Percentiles rank a stretch among this genome's conserved stretches.
Evolutionary conservation across 2,329 filamentous ascomycete genomes (phyloP).

Genomic region (Fusarium tuaranense): DNA sequence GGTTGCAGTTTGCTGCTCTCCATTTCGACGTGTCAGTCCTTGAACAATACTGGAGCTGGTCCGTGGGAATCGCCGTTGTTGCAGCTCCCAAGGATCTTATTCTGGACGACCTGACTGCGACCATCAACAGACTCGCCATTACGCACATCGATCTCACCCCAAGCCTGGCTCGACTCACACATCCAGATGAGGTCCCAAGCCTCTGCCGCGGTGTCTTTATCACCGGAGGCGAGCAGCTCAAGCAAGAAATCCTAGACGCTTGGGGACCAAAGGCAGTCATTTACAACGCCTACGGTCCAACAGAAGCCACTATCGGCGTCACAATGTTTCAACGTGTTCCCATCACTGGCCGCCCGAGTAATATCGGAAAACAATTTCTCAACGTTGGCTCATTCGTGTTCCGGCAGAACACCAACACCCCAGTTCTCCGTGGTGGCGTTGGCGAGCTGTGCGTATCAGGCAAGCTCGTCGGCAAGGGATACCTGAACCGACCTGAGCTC

Average conservation of each 20-base stretch:
- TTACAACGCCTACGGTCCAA: slow-evolving; percentile 93
- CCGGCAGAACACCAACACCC: slow-evolving; percentile 73
- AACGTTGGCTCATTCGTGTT: slow-evolving; percentile 90
- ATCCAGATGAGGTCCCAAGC: slow-evolving; percentile 83
- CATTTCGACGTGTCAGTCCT: slow-evolving; percentile 95
- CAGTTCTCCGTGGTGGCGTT: slow-evolving; percentile 81
- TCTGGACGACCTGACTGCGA: slow-evolving; percentile 81
- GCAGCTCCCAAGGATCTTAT: slow-evolving; percentile 86
- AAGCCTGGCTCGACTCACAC: slow-evolving; percentile 82
- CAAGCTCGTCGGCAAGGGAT: slow-evolving; percentile 88
- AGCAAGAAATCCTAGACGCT: slow-evolving; percentile 86
- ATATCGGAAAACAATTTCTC: slow-evolving; percentile 87
- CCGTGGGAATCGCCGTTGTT: slow-evolving; percentile 85
- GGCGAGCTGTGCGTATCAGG: slow-evolving; percentile 93
- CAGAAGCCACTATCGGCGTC: slow-evolving; percentile 91
- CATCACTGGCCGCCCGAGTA: slow-evolving; percentile 81
- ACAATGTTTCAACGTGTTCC: slow-evolving; percentile 91
- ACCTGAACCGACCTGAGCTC: slow-evolving; percentile 83
- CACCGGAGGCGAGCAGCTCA: slow-evolving; percentile 88
- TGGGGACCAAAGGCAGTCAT: slow-evolving; percentile 87
- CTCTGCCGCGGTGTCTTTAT: slow-evolving; percentile 90
- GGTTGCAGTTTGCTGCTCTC: slow-evolving; percentile 93
- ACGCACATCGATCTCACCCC: slow-evolving; percentile 95
- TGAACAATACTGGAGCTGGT: slow-evolving; percentile 97
- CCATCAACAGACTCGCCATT: slow-evolving; percentile 78